These are phyloP conservation scores for Borovskyia barvae DNA, from an alignment of 208 protist genomes.

Conservation along the genomic window DNA sequence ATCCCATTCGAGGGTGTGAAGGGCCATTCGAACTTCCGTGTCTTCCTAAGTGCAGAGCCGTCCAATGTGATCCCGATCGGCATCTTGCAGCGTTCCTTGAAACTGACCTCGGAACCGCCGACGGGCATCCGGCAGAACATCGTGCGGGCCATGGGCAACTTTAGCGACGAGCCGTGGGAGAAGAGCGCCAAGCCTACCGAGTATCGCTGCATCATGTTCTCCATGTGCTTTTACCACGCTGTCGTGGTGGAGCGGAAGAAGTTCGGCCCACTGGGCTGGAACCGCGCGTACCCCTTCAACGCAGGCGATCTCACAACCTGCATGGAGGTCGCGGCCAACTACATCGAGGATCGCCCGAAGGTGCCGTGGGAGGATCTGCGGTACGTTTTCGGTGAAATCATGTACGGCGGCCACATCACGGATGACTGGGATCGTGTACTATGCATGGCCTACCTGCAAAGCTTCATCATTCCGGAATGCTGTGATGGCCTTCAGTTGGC, in stretches of 20 bases:
- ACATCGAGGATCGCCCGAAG: constrained; percentile 97
- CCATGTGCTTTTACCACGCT: constrained; percentile 98
- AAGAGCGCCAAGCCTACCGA: constrained; percentile 95
- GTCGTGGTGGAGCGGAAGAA: constrained; percentile 98
- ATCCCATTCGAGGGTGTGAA: constrained; percentile 89
- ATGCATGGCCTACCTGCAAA: constrained; percentile 95
- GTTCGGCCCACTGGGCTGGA: constrained; percentile 98
- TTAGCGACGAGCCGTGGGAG: constrained; percentile 96
- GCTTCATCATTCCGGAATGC: constrained; percentile 87
- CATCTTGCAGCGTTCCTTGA: constrained; percentile 98
- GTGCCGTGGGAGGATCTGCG: constrained; percentile 98
- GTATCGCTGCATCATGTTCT: constrained; percentile 97
- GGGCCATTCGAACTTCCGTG: constrained; percentile 95
- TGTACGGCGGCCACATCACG: constrained; percentile 99
- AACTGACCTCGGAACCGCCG: constrained; percentile 98
- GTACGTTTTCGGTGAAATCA: constrained; percentile 99
- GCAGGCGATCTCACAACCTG: constrained; percentile 97
- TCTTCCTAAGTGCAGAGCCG: constrained; percentile 97
- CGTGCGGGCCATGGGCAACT: constrained; percentile 94
- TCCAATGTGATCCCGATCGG: constrained; percentile 95
- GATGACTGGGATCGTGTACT: constrained; percentile 98
- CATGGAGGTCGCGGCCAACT: constrained; percentile 96
- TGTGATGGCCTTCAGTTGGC: constrained; percentile 92
- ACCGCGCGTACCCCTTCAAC: constrained; percentile 98
- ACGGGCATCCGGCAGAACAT: constrained; percentile 97